phyloP scores from a whole-genome alignment of 2,329 filamentous ascomycete genomes.

The Aspergillus eucalypticola region DNA sequence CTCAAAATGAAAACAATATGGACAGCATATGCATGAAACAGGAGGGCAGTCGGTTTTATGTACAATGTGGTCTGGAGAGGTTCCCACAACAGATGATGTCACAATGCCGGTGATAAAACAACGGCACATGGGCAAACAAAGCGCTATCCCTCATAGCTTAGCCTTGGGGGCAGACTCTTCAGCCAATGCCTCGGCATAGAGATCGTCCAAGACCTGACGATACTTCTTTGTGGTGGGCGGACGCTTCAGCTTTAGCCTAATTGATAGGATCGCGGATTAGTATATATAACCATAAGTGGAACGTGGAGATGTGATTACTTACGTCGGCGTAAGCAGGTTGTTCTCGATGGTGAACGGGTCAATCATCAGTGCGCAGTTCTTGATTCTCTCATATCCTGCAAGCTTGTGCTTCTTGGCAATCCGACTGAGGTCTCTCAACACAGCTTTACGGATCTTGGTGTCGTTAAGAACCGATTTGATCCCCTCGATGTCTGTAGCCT shows the following conservation, averaged over 20 bases:
- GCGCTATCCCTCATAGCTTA: slow-evolving; percentile 35
- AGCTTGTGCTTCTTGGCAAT: slow-evolving; percentile 84
- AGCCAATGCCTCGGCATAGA: slow-evolving; percentile 59
- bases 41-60: background rate
- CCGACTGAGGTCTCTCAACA: slow-evolving; percentile 74
- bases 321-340: slow-evolving; percentile 64
- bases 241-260: slow-evolving; percentile 70
- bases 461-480: slow-evolving; percentile 68
- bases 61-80: background rate
- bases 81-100: background rate
- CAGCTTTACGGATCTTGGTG: slow-evolving; percentile 69
- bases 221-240: slow-evolving; percentile 66
- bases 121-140: background rate
- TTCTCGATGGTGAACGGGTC: slow-evolving; percentile 96
- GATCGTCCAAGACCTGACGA: slow-evolving; percentile 57
- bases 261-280: slow-evolving; percentile 18
- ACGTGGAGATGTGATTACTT: slow-evolving; percentile 20
- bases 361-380: slow-evolving; percentile 70
- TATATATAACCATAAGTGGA: background rate
- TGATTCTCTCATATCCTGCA: slow-evolving; percentile 84
- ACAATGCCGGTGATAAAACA: background rate
- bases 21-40: background rate
- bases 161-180: slow-evolving; percentile 41
- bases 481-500: slow-evolving; percentile 62
- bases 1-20: background rate